phyloP scores from a whole-genome alignment of 148 eudicot genomes.

The Dysphania ambrosioides region DNA sequence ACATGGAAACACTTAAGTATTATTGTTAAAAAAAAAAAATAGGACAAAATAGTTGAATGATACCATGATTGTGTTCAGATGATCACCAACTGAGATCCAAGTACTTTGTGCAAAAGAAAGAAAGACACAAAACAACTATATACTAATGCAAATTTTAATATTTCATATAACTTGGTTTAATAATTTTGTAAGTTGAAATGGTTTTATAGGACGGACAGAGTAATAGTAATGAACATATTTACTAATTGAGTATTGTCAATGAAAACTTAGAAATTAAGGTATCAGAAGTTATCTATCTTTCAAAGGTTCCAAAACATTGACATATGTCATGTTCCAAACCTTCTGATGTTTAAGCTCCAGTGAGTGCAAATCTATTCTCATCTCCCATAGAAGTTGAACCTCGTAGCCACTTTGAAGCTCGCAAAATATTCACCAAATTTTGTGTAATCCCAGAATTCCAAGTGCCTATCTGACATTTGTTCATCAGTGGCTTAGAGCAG shows the following conservation, averaged over 20 bases:
- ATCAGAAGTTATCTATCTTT: neutral
- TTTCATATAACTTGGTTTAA: too few relatives aligned
- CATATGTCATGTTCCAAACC: slow-evolving; percentile 1
- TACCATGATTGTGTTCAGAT: neutral
- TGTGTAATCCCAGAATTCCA: neutral
- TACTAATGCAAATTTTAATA: neutral
- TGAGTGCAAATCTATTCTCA: neutral
- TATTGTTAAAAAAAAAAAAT: neutral
- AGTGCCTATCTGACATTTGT: neutral
- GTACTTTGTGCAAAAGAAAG: neutral
- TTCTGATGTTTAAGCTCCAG: slow-evolving; percentile 2
- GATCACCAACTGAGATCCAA: neutral
- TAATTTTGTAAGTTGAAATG: too few relatives aligned
- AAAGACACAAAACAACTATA: neutral
- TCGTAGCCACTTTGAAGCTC: slow-evolving; percentile 4
- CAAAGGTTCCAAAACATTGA: neutral
- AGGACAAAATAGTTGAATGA: neutral
- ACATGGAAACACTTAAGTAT: neutral
- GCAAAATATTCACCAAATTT: neutral
- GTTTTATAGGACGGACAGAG: too few relatives aligned
- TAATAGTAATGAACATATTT: too few relatives aligned
- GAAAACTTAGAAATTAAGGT: neutral
- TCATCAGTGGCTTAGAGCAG: neutral
- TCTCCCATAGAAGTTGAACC: slow-evolving; percentile 5
- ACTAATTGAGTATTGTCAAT: neutral